phyloP scores from a whole-genome alignment of 1,284 basidiomycete species.

The Porodaedalea pini region DNA sequence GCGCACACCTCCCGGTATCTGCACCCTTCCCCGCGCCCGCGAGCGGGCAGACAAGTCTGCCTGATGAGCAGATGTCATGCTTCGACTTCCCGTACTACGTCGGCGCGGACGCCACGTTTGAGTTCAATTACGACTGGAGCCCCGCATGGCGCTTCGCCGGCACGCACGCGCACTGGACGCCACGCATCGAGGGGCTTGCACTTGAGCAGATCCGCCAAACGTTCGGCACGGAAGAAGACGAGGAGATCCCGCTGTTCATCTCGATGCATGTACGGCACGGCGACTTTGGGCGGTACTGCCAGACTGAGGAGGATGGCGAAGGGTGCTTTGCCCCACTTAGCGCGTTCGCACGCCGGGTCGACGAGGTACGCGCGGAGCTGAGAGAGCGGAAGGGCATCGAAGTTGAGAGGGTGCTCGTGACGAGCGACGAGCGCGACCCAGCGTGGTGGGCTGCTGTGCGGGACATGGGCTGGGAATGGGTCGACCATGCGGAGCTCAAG shows the following conservation, averaged over 20 bases:
- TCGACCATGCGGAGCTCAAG: conserved; percentile 50
- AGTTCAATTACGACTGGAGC: conserved; percentile 43
- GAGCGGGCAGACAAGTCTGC: conserved; percentile 33
- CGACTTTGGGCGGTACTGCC: conserved; percentile 56
- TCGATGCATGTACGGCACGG: conserved; percentile 60
- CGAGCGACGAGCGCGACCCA: conserved; percentile 63
- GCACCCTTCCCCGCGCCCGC: conserved; percentile 31
- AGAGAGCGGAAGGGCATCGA: conserved; percentile 42
- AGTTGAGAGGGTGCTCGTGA: conserved; percentile 61
- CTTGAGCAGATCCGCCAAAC: conserved; percentile 40
- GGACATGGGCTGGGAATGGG: conserved; percentile 53
- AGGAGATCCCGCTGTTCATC: conserved; percentile 49
- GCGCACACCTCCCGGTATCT: conserved; percentile 28
- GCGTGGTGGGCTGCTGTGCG: conserved; percentile 64
- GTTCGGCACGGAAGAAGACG: conserved; percentile 35
- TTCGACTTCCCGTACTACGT: conserved; percentile 55
- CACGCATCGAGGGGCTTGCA: conserved; percentile 37
- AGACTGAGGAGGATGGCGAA: conserved; percentile 30
- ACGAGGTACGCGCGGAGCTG: conserved; percentile 58
- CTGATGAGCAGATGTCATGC: conserved; percentile 51
- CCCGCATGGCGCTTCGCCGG: conserved; percentile 50
- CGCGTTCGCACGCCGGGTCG: conserved; percentile 54
- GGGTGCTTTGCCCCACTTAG: conserved; percentile 62
- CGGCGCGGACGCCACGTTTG: conserved; percentile 37
- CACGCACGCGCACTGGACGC: conserved; percentile 43